phyloP scores from a whole-genome alignment of 495 filamentous ascomycete species.

The Penicillium ochrochloron region DNA sequence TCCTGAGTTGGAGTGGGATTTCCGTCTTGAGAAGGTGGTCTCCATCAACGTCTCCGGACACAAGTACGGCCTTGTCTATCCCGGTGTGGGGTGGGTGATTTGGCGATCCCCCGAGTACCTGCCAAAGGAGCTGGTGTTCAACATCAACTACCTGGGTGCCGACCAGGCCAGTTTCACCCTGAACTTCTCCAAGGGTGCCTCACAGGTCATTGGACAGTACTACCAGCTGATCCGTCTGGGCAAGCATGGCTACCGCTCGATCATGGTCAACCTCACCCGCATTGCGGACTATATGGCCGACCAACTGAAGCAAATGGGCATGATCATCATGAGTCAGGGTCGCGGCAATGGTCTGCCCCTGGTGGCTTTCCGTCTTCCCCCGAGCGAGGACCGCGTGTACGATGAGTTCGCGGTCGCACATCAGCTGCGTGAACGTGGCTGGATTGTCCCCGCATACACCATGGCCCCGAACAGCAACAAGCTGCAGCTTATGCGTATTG shows the following conservation, averaged over 20 bases:
- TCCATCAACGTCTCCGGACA: slow-evolving; percentile 93
- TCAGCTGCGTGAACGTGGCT: slow-evolving; percentile 79
- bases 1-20: slow-evolving; percentile 86
- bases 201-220: slow-evolving; percentile 93
- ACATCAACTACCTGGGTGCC: slow-evolving; percentile 95
- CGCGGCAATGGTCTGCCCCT: slow-evolving; percentile 77
- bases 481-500: slow-evolving; percentile 85
- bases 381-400: slow-evolving; percentile 62
- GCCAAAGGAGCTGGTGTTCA: slow-evolving; percentile 91
- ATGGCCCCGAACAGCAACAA: slow-evolving; percentile 84
- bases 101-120: slow-evolving; percentile 85
- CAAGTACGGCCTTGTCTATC: slow-evolving; percentile 84
- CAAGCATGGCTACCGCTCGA: slow-evolving; percentile 81
- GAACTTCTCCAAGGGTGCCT: slow-evolving; percentile 93
- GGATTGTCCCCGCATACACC: slow-evolving; percentile 92
- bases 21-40: slow-evolving; percentile 81
- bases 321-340: slow-evolving; percentile 82
- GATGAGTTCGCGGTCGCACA: slow-evolving; percentile 86
- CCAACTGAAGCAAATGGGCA: slow-evolving; percentile 71
- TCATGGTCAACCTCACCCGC: slow-evolving; percentile 86
- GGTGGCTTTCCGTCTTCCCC: slow-evolving; percentile 79
- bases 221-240: slow-evolving; percentile 93
- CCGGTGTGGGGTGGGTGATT: slow-evolving; percentile 90
- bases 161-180: slow-evolving; percentile 97
- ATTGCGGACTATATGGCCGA: slow-evolving; percentile 79